A percentile compares a stretch with the other conserved stretches of the same genome.
phyloP scores from a whole-genome alignment of 805 yeast genomes.

The Metschnikowia kofuensis region DNA sequence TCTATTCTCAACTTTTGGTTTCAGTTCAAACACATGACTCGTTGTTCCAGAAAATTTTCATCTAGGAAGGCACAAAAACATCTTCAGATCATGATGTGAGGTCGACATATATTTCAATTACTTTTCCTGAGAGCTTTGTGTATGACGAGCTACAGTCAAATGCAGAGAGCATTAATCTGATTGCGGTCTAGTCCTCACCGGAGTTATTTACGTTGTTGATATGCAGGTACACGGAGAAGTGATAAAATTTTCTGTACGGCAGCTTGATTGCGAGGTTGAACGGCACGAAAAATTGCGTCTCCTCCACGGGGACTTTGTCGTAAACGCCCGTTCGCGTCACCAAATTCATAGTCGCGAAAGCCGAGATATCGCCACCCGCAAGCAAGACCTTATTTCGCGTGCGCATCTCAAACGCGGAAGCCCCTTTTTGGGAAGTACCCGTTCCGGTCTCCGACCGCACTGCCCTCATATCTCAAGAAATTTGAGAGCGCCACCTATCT shows the following conservation, averaged over 20 bases:
- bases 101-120: too few relatives aligned
- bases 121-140: too few relatives aligned
- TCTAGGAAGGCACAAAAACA: background rate
- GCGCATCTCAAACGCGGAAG: background rate
- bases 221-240: background rate
- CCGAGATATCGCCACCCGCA: background rate
- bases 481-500: background rate
- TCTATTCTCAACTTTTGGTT: conserved; percentile 27
- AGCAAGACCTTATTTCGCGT: background rate
- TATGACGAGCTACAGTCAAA: too few relatives aligned
- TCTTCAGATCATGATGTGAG: too few relatives aligned
- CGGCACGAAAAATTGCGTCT: too few relatives aligned
- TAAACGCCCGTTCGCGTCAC: background rate
- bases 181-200: background rate
- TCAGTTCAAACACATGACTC: conserved; percentile 28
- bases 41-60: too few relatives aligned
- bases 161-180: too few relatives aligned
- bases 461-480: conserved; percentile 1
- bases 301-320: background rate
- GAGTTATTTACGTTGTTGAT: background rate
- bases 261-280: too few relatives aligned
- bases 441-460: conserved; percentile 1
- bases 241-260: too few relatives aligned
- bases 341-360: background rate
- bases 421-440: background rate